Conservation (phyloP, 176 grass and related monocot species). For the Chloris gayana region DNA sequence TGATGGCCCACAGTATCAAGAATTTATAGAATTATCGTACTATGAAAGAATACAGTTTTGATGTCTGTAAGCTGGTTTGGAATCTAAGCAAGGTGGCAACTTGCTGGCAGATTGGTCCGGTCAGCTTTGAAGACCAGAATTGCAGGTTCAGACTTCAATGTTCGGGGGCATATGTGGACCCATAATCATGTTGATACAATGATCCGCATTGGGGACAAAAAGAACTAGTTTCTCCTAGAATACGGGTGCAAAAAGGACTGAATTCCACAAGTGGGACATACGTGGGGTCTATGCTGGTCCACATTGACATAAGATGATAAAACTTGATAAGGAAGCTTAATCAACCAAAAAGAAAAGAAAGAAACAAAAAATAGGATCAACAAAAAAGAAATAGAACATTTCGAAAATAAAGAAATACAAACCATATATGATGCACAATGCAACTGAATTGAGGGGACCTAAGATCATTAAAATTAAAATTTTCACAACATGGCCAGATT, state of each 20-base stretch:
- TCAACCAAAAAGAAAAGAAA: background rate
- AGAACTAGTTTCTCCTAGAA: slow-evolving; percentile 4
- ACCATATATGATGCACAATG: background rate
- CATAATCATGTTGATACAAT: background rate
- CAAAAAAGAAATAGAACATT: background rate
- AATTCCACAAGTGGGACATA: background rate
- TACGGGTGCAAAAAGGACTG: background rate
- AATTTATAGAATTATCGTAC: background rate
- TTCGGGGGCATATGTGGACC: background rate
- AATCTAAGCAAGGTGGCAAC: slow-evolving; percentile 39
- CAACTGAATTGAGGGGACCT: background rate
- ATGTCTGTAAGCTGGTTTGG: slow-evolving; percentile 11
- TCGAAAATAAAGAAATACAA: background rate
- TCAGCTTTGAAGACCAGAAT: slow-evolving; percentile 36
- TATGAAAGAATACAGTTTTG: background rate
- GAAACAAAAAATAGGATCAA: background rate
- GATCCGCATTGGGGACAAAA: background rate
- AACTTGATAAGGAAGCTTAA: slow-evolving; percentile 26
- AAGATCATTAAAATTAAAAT: background rate
- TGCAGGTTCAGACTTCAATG: slow-evolving; percentile 35
- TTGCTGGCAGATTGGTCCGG: slow-evolving; percentile 10
- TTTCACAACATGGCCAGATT: background rate
- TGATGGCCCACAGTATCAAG: background rate
- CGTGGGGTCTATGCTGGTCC: background rate
- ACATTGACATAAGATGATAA: background rate